These are phyloP conservation scores for Globisporangium spinosum DNA, from an alignment of 352 stramenopile genomes.

Conservation along the genomic window DNA sequence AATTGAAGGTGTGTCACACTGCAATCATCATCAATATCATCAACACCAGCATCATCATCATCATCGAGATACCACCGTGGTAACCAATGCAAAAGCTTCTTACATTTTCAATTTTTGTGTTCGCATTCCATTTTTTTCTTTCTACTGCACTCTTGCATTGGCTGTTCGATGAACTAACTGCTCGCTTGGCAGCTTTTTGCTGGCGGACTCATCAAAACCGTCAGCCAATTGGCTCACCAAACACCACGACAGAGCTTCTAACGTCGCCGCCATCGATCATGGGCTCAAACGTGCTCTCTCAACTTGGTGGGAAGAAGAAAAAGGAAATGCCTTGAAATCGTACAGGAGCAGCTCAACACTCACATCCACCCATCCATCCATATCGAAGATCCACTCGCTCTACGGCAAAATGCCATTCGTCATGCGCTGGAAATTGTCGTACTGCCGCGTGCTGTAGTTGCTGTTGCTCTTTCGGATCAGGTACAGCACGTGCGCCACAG, in stretches of 20 bases:
- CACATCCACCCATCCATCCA: slow-evolving; percentile 9
- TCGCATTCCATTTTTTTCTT: neutral
- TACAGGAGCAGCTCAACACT: slow-evolving; percentile 5
- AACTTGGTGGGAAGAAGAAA: neutral
- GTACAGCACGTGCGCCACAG: slow-evolving; percentile 87
- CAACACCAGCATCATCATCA: neutral
- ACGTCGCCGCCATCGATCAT: neutral
- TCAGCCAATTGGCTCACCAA: neutral
- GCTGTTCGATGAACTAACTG: neutral
- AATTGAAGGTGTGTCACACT: neutral
- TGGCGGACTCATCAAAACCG: neutral
- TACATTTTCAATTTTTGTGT: neutral
- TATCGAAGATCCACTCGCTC: slow-evolving; percentile 6
- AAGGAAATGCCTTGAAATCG: neutral
- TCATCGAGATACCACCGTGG: neutral
- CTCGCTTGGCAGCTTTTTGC: neutral
- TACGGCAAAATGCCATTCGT: slow-evolving; percentile 92
- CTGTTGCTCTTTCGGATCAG: slow-evolving; percentile 91
- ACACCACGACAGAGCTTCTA: neutral
- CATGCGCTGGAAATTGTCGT: slow-evolving; percentile 94
- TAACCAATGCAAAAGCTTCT: neutral
- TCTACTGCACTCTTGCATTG: neutral
- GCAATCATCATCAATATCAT: neutral
- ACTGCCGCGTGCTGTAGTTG: slow-evolving; percentile 91
- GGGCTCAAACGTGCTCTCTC: neutral